These are phyloP conservation scores for Alternaria postmessia DNA, from an alignment of 2,329 filamentous ascomycete genomes.

Conservation along the genomic window DNA sequence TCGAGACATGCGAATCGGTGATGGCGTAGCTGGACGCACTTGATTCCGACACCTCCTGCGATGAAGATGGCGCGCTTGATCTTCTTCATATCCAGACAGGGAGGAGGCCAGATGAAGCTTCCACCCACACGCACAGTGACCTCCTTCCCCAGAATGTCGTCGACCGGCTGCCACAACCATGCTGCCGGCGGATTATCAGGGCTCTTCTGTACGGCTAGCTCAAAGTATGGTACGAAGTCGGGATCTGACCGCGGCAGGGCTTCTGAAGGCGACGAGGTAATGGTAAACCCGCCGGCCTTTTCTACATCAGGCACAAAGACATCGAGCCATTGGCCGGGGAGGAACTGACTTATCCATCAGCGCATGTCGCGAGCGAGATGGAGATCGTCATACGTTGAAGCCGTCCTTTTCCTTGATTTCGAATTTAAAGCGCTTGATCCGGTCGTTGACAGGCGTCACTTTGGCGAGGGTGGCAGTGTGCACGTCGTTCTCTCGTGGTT, in stretches of 20 bases:
- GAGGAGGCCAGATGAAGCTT: constrained; percentile 80
- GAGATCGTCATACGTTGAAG: constrained; percentile 57
- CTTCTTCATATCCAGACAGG: constrained; percentile 51
- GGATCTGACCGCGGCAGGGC: constrained; percentile 48
- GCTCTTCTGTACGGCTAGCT: constrained; percentile 79
- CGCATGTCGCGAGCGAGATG: constrained; percentile 36
- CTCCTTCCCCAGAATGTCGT: constrained; percentile 65
- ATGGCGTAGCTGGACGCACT: constrained; percentile 57
- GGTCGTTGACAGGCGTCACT: constrained; percentile 71
- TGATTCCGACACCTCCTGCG: constrained; percentile 83
- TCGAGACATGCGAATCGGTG: background rate
- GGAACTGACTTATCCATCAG: constrained; percentile 62
- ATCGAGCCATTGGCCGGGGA: constrained; percentile 89
- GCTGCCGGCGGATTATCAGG: constrained; percentile 75
- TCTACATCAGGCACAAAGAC: constrained; percentile 74
- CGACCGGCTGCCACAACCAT: constrained; percentile 72
- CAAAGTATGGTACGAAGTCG: constrained; percentile 63
- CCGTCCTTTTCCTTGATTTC: constrained; percentile 60
- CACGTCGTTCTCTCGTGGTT: constrained; percentile 73
- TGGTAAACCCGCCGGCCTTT: constrained; percentile 85
- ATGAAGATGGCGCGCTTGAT: constrained; percentile 74
- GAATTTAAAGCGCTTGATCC: constrained; percentile 73
- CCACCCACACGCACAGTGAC: constrained; percentile 79
- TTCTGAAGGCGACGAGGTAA: constrained; percentile 75
- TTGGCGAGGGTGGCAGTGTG: constrained; percentile 68